Percentiles rank a stretch among this genome's conserved stretches.
Conservation (phyloP, 768 basidiomycete genomes). For the Leccinum longicurvipes region DNA sequence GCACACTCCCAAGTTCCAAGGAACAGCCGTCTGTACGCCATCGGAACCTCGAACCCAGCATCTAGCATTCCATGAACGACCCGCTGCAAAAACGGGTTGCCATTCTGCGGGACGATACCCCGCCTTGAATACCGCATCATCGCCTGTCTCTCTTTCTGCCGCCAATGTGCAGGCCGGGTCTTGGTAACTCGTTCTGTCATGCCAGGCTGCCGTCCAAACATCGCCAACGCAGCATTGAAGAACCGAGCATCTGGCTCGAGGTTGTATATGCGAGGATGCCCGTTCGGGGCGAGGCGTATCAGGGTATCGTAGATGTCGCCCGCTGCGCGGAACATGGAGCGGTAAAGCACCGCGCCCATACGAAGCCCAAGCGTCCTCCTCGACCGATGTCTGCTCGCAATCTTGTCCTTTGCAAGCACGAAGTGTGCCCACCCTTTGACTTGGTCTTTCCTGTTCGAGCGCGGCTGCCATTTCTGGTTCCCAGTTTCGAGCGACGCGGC, state of each 20-base stretch:
- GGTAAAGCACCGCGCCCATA: conserved; percentile 32
- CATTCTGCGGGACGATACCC: conserved; percentile 24
- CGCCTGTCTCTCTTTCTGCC: conserved; percentile 29
- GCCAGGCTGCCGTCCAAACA: conserved; percentile 34
- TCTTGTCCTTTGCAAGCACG: conserved; percentile 22
- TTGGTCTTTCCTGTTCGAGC: conserved; percentile 12
- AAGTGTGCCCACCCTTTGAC: conserved; percentile 38
- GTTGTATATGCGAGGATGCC: conserved; percentile 31
- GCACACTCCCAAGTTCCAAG: conserved; percentile 32
- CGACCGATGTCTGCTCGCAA: conserved; percentile 21
- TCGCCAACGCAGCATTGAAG: conserved; percentile 57
- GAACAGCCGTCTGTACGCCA: conserved; percentile 38
- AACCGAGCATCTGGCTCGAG: conserved; percentile 60
- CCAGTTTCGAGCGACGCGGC: background rate
- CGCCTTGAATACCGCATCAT: conserved; percentile 24
- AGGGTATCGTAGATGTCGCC: conserved; percentile 26
- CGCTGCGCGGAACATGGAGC: conserved; percentile 36
- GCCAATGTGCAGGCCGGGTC: conserved; percentile 26
- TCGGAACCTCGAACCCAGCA: conserved; percentile 40
- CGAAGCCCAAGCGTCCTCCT: conserved; percentile 29
- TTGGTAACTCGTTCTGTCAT: conserved; percentile 17
- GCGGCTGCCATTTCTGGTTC: conserved; percentile 18
- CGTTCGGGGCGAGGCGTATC: conserved; percentile 16
- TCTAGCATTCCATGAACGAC: conserved; percentile 38
- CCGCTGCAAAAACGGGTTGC: conserved; percentile 36